These are phyloP conservation scores for Vanrija sp. DNA, from an alignment of 1,284 basidiomycete genomes.

Conservation along the genomic window DNA sequence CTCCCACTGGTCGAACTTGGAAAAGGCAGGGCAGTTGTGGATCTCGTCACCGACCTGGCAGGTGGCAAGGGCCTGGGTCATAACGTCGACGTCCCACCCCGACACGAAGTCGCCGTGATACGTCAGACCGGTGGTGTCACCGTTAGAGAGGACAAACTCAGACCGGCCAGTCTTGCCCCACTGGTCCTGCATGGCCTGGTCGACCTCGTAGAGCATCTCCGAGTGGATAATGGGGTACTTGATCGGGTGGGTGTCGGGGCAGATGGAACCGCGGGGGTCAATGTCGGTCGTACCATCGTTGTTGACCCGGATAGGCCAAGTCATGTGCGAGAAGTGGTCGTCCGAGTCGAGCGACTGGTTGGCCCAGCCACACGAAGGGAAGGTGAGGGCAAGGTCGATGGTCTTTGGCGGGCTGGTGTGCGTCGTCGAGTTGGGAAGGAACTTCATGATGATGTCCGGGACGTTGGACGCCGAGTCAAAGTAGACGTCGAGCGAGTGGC, in stretches of 20 bases:
- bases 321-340: conserved; percentile 46
- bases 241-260: conserved; percentile 16
- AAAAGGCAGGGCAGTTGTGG: background rate
- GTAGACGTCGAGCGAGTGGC: background rate
- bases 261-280: background rate
- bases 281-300: background rate
- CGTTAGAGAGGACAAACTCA: conserved; percentile 32
- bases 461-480: no score
- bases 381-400: conserved; percentile 28
- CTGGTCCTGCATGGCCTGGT: background rate
- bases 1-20: no score
- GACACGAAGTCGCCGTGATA: conserved; percentile 38
- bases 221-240: conserved; percentile 32
- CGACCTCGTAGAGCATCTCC: background rate
- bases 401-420: conserved; percentile 22
- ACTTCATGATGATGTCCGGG: conserved; percentile 13
- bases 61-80: conserved; percentile 13
- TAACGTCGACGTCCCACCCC: conserved; percentile 11
- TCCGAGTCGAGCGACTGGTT: conserved; percentile 28
- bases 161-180: conserved; percentile 18
- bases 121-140: conserved; percentile 28
- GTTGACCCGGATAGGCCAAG: conserved; percentile 29
- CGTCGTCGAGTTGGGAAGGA: conserved; percentile 32
- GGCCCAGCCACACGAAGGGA: conserved; percentile 39
- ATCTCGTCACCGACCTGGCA: background rate